Percentiles rank a stretch among this genome's conserved stretches.
phyloP scores from a whole-genome alignment of 352 stramenopile species.

The Phytopythium ostracodes region DNA sequence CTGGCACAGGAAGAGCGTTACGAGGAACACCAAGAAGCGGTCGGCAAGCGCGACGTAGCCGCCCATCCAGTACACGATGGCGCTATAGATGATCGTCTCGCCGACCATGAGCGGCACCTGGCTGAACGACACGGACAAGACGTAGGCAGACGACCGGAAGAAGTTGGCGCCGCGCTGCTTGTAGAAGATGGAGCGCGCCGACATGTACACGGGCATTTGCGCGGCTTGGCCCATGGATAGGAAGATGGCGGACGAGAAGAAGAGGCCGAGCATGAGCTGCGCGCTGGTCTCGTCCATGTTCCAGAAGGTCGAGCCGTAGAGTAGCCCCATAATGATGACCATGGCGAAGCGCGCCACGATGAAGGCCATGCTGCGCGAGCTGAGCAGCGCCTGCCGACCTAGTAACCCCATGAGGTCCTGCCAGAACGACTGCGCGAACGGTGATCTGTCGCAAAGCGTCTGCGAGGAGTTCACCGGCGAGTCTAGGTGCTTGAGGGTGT shows the following conservation, averaged over 20 bases:
- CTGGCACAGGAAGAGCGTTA: constrained; percentile 65
- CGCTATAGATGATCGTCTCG: constrained; percentile 84
- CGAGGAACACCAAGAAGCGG: constrained; percentile 54
- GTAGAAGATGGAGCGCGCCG: constrained; percentile 77
- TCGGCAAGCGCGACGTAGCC: constrained; percentile 50
- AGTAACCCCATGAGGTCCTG: constrained; percentile 42
- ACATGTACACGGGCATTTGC: constrained; percentile 80
- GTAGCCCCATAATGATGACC: constrained; percentile 56
- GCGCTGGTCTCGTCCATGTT: constrained; percentile 48
- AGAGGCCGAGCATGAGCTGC: constrained; percentile 71
- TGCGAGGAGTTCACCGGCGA: constrained; percentile 13
- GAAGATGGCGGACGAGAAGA: constrained; percentile 89
- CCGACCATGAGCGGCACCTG: constrained; percentile 54
- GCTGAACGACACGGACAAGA: constrained; percentile 49
- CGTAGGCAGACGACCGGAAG: constrained; percentile 78
- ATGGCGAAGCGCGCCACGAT: constrained; percentile 42
- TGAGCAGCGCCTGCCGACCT: constrained; percentile 68
- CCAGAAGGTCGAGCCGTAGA: constrained; percentile 69
- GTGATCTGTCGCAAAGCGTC: constrained; percentile 12
- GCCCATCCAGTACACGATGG: constrained; percentile 88
- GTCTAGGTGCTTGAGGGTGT: constrained; percentile 37
- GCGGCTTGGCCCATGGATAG: constrained; percentile 76
- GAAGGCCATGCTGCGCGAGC: constrained; percentile 45
- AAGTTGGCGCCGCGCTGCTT: constrained; percentile 89
- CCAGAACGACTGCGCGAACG: constrained; percentile 49